These are phyloP conservation scores for Citrus hindsii DNA, from an alignment of 345 rosid genomes.

Conservation along the genomic window DNA sequence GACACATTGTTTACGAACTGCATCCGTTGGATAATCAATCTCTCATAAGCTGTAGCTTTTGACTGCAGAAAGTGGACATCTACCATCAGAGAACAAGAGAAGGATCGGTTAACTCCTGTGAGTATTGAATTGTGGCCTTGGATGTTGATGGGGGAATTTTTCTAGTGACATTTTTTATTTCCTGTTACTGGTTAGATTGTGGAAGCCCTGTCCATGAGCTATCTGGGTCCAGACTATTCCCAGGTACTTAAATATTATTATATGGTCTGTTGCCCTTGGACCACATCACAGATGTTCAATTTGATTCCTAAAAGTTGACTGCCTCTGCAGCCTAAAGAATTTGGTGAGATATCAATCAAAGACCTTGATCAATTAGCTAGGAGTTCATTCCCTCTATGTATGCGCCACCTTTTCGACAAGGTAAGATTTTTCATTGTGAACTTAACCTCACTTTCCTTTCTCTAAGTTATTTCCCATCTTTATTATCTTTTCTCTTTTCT, in stretches of 20 bases:
- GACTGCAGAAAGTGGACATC: constrained; percentile 86
- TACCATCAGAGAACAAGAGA: constrained; percentile 72
- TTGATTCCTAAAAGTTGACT: constrained; percentile 11
- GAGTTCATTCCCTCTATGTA: constrained; percentile 90
- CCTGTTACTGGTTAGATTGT: constrained; percentile 53
- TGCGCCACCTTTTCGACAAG: constrained; percentile 87
- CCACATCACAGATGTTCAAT: constrained; percentile 6
- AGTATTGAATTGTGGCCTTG: constrained; percentile 29
- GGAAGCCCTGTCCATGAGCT: constrained; percentile 71
- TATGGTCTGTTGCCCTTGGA: constrained; percentile 1
- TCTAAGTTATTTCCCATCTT: background rate
- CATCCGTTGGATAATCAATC: background rate
- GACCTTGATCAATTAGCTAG: constrained; percentile 74
- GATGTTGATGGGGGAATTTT: constrained; percentile 4
- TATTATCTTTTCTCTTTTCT: background rate
- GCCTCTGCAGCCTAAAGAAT: constrained; percentile 60
- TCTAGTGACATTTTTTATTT: constrained; percentile 2
- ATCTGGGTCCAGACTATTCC: constrained; percentile 88
- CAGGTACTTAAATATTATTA: constrained; percentile 44
- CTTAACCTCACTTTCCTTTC: background rate
- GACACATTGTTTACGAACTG: background rate
- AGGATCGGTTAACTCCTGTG: constrained; percentile 86
- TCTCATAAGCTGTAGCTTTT: constrained; percentile 12
- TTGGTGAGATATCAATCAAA: constrained; percentile 67
- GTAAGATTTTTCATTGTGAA: constrained; percentile 33